Evolutionary conservation across 768 basidiomycete species (phyloP).

Genomic region (Panus rudis): DNA sequence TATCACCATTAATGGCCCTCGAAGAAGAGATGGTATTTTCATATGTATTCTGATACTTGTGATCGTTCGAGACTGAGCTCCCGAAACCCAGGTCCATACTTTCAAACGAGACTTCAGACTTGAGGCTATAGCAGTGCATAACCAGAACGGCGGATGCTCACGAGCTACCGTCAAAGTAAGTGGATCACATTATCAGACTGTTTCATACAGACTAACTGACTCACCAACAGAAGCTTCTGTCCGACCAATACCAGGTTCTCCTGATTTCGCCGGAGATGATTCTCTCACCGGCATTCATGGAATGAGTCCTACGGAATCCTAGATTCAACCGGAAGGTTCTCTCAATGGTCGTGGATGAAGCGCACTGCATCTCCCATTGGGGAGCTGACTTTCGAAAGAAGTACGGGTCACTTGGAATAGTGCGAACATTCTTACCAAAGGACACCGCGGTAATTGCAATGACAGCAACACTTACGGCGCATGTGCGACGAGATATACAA

Average conservation of each 20-base stretch:
- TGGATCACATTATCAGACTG: background rate
- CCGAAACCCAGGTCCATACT: slow-evolving; percentile 2
- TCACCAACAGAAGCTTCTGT: slow-evolving; percentile 14
- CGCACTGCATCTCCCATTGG: slow-evolving; percentile 33
- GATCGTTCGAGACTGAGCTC: background rate
- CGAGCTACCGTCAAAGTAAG: background rate
- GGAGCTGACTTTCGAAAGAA: slow-evolving; percentile 28
- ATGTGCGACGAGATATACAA: slow-evolving; percentile 23
- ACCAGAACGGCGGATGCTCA: background rate
- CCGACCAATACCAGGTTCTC: slow-evolving; percentile 24
- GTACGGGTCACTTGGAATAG: slow-evolving; percentile 21
- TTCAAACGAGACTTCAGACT: slow-evolving; percentile 4
- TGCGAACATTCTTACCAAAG: slow-evolving; percentile 25
- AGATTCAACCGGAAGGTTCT: slow-evolving; percentile 16
- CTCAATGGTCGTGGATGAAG: slow-evolving; percentile 29
- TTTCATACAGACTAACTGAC: background rate
- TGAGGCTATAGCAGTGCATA: slow-evolving; percentile 4
- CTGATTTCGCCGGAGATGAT: slow-evolving; percentile 30
- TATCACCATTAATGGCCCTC: slow-evolving; percentile 32
- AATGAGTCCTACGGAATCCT: slow-evolving; percentile 19
- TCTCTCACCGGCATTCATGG: slow-evolving; percentile 21
- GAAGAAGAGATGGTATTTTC: slow-evolving; percentile 31
- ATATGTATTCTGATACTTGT: slow-evolving; percentile 1
- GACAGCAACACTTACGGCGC: slow-evolving; percentile 26
- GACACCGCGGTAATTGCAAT: slow-evolving; percentile 25